Conservation (phyloP, 1,139 yeast genomes). For the Kluyveromyces sp. region DNA sequence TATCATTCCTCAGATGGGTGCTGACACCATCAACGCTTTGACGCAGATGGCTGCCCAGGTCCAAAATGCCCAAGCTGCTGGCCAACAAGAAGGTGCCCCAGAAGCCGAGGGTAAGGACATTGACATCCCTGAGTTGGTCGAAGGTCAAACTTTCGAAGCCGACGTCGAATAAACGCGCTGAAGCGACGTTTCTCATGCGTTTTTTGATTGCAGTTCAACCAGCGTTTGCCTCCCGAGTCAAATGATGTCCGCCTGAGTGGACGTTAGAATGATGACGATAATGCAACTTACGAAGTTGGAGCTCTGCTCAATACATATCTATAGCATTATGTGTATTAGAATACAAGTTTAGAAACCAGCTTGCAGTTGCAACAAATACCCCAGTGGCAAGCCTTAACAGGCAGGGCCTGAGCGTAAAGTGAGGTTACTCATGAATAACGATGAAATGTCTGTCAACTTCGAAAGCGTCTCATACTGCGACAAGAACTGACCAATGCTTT, state of each 20-base stretch:
- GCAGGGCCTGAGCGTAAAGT: too few relatives aligned
- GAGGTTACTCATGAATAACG: too few relatives aligned
- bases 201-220: too few relatives aligned
- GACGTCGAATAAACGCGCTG: constrained; percentile 49
- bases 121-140: constrained; percentile 90
- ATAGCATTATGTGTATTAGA: neutral
- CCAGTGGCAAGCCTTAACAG: too few relatives aligned
- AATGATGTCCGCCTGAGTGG: too few relatives aligned
- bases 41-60: constrained; percentile 86
- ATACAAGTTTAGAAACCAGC: neutral
- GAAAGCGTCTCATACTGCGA: too few relatives aligned
- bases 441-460: too few relatives aligned
- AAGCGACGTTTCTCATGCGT: neutral
- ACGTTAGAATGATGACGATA: too few relatives aligned
- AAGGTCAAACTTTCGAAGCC: constrained; percentile 90
- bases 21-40: constrained; percentile 88
- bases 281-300: neutral
- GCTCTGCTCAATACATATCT: neutral
- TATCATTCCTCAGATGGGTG: constrained; percentile 93
- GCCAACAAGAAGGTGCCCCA: constrained; percentile 45
- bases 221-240: too few relatives aligned
- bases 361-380: too few relatives aligned
- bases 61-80: constrained; percentile 52
- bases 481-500: too few relatives aligned
- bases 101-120: constrained; percentile 39